Conservation (phyloP, 1,139 yeast genomes). For the Yamadazyma sp. region DNA sequence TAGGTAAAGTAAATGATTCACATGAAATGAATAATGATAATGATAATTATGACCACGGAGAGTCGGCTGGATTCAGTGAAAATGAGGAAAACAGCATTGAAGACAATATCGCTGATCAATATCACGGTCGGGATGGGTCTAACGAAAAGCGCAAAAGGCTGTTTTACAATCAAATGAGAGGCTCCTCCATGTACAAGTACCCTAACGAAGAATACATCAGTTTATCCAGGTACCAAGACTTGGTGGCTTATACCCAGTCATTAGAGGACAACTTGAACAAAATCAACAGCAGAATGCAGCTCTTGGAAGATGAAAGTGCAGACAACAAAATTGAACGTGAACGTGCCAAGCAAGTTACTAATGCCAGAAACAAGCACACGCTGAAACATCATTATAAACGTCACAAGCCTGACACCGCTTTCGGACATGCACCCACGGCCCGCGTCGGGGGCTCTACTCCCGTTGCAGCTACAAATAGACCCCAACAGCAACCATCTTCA, state of each 20-base stretch:
- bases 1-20: too few species aligned
- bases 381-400: too few species aligned
- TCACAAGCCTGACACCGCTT: too few species aligned
- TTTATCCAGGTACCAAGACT: constrained; percentile 32
- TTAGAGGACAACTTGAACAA: constrained; percentile 29
- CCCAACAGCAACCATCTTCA: too few species aligned
- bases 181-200: constrained; percentile 12
- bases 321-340: constrained; percentile 18
- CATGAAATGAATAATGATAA: too few species aligned
- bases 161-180: constrained; percentile 11
- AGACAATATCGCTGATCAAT: constrained; percentile 5
- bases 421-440: too few species aligned
- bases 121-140: constrained; percentile 1
- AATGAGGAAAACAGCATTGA: not conserved
- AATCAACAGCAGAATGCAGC: constrained; percentile 24
- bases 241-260: constrained; percentile 33
- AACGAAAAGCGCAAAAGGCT: constrained; percentile 7
- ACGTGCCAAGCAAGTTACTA: constrained; percentile 14
- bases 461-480: too few species aligned
- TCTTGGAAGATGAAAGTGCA: constrained; percentile 18
- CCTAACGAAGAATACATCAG: constrained; percentile 24
- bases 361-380: constrained; percentile 10
- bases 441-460: too few species aligned
- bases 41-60: not conserved
- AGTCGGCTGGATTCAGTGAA: not conserved